phyloP scores from a whole-genome alignment of 75 land plant genomes.

The Pseudotsuga menziesii region DNA sequence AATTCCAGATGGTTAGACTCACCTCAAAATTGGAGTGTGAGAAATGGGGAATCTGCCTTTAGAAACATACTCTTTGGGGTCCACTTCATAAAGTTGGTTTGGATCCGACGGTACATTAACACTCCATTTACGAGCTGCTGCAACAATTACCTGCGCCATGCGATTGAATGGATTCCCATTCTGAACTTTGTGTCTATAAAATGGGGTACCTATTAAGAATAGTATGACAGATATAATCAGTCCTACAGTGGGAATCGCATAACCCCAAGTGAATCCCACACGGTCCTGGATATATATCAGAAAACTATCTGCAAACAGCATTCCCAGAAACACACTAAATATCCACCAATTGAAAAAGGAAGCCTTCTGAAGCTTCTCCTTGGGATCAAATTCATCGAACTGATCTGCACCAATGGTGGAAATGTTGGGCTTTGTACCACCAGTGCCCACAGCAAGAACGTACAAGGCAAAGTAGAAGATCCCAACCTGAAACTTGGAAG shows the following conservation, averaged over 20 bases:
- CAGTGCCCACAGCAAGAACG: constrained; percentile 44
- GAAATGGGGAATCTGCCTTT: constrained; percentile 48
- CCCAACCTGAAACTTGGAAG: constrained; percentile 1
- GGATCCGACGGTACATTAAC: constrained; percentile 4
- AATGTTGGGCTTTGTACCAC: constrained; percentile 70
- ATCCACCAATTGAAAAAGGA: constrained; percentile 87
- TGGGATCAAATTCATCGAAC: constrained; percentile 35
- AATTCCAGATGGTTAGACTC: background rate
- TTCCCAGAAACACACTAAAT: constrained; percentile 32
- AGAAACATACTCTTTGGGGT: constrained; percentile 40
- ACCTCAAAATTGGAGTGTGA: constrained; percentile 49
- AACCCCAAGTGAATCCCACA: constrained; percentile 31
- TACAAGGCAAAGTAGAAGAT: constrained; percentile 41
- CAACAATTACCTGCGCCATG: constrained; percentile 24
- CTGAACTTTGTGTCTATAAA: constrained; percentile 20
- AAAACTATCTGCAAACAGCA: constrained; percentile 17
- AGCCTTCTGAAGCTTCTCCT: constrained; percentile 30
- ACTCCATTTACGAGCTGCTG: constrained; percentile 12
- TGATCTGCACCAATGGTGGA: constrained; percentile 83
- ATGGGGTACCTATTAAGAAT: constrained; percentile 18
- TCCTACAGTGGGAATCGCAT: constrained; percentile 20
- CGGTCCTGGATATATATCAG: constrained; percentile 30
- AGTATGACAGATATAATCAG: constrained; percentile 29
- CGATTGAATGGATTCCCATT: constrained; percentile 22
- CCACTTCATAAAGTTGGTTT: constrained; percentile 54